Evolutionary conservation across 169 alveolate genomes (phyloP).

Genomic region (Eimeria zaria): DNA sequence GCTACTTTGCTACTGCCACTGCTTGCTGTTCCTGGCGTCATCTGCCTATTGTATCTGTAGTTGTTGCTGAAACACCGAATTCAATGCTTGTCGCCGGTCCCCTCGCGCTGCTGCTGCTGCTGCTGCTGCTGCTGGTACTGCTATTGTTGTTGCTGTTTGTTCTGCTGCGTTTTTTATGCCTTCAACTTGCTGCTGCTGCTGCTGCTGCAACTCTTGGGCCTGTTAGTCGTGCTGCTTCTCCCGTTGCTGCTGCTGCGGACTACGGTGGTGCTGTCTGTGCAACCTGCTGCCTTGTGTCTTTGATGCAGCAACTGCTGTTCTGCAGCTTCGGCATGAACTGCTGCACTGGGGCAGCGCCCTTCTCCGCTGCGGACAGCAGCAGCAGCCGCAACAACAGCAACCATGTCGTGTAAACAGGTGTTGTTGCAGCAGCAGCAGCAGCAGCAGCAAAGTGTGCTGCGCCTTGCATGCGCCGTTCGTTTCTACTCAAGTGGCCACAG

Average conservation of each 20-base stretch:
- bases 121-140: not conserved
- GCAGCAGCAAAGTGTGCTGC: not conserved
- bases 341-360: constrained; percentile 53
- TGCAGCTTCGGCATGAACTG: constrained; percentile 39
- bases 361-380: constrained; percentile 26
- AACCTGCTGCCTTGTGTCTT: not conserved
- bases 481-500: too few species aligned
- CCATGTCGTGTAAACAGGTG: too few species aligned
- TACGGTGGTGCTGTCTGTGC: not conserved
- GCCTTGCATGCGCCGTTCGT: too few species aligned
- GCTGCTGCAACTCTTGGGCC: not conserved
- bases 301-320: constrained; percentile 48
- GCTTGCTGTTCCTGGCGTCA: not conserved
- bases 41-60: not conserved
- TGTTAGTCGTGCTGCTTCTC: not conserved
- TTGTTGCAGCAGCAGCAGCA: constrained; percentile 53
- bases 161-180: not conserved
- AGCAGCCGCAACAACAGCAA: constrained; percentile 24
- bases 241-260: not conserved
- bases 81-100: not conserved
- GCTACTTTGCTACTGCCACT: not conserved
- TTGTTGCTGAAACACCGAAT: not conserved
- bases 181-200: not conserved
- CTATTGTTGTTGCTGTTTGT: not conserved
- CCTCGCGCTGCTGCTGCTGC: constrained; percentile 10